Evolutionary conservation across 306 rosid species (phyloP), one percentile per base, ranked within the genome.

Genomic region (Vigna hirtella): DNA sequence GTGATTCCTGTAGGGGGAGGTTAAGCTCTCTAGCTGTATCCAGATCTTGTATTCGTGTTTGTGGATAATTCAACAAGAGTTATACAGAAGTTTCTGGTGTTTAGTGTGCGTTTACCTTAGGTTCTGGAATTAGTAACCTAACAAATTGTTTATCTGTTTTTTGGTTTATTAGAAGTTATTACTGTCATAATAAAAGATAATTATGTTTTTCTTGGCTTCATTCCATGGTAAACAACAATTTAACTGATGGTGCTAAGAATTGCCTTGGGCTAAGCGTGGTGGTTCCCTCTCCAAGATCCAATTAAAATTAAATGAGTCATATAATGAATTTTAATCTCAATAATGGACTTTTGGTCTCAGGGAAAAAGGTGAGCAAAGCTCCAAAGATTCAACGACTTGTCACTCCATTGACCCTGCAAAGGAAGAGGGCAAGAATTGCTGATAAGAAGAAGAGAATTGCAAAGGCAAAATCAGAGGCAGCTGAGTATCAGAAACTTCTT

Each of bases 361-460:
- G 85, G 32, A 82, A 82, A 70, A 76, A 82, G 85, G 85, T 52
- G 34, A 82, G 85, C 73, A 82, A 82, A 72, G 85, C 85, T 14
- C 85, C 85, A 3, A 82, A 82, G 78, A 77, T 65, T 32, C 80
- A 76, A 51, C 51, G 80, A 22, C 73, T 76, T 9, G 80, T 76
- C 65, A 76, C 85, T 22, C 85, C 85, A 49, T 38, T 81, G 67
- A 81, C 85, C 45, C 67, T 81, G 73, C 85, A 81, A 61, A 81
- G 85, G 9, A 81, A 81, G 77, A 66, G 85, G 0, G 77, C 85
- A 68, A 75, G 85, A 3, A 81, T 81, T n/a, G 72, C 85, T 7
- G 81, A 81, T 1, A 81, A 81, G 84, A 81, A 81, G 72, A 74
- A 81, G 84, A 81, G 85, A 82, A 82, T 82, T 3, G 85, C 85